Conservation (phyloP, 2,329 filamentous ascomycete genomes). For the Epichloe hybrida region DNA sequence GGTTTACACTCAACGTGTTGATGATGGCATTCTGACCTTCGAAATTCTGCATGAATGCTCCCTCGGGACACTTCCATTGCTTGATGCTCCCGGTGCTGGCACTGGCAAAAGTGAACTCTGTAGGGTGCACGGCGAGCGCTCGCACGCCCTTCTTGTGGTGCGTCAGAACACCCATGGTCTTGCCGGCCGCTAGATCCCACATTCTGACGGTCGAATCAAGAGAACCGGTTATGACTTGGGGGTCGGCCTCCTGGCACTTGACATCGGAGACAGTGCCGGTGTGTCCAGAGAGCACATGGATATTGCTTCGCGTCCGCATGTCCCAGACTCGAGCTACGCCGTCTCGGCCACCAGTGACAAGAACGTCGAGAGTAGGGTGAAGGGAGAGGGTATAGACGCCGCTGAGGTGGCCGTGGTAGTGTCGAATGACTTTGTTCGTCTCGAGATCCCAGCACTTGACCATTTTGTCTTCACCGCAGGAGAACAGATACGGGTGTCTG, state of each 20-base stretch:
- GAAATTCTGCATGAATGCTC: conserved; percentile 98
- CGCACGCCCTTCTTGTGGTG: conserved; percentile 98
- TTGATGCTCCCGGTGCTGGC: conserved; percentile 91
- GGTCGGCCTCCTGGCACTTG: conserved; percentile 89
- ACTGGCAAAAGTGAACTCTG: conserved; percentile 91
- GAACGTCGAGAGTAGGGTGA: conserved; percentile 88
- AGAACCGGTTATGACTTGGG: conserved; percentile 81
- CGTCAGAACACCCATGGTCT: conserved; percentile 88
- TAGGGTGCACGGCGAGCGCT: conserved; percentile 69
- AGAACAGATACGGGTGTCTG: conserved; percentile 91
- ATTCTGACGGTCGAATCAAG: conserved; percentile 82
- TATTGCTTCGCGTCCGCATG: conserved; percentile 90
- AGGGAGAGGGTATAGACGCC: conserved; percentile 87
- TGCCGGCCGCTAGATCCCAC: conserved; percentile 93
- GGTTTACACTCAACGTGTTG: conserved; percentile 85
- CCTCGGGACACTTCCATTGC: conserved; percentile 98
- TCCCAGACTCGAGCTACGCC: conserved; percentile 96
- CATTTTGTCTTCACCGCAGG: conserved; percentile 98
- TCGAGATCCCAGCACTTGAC: conserved; percentile 99
- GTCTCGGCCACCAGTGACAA: conserved; percentile 89
- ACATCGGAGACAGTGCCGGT: conserved; percentile 81
- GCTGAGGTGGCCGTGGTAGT: conserved; percentile 93
- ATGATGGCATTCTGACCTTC: conserved; percentile 94
- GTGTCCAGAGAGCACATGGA: conserved; percentile 86
- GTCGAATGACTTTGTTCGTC: conserved; percentile 97